Evolutionary conservation across 805 yeast species (phyloP), one percentile per base, ranked within the genome.

Genomic region (Lipomyces starkeyi): DNA sequence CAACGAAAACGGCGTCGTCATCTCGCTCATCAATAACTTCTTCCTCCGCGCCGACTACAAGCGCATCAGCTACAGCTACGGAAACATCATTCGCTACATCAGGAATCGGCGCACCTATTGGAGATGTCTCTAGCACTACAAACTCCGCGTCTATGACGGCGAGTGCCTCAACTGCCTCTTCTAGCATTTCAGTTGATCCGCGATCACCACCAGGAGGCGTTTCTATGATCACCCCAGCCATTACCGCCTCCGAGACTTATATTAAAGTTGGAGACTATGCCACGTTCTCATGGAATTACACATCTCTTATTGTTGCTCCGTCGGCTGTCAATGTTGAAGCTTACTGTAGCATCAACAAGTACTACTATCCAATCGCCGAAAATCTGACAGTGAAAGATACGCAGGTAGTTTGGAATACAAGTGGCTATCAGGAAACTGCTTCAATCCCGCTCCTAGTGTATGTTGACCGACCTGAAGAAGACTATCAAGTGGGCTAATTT

Each of bases 281-380:
- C 25, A 79, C 83, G 6, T 80, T 81, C 67, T 73, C 76, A 40
- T 80, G 83, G 83, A 74, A 76, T 40, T 80, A 77, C 69, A 80
- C 83, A 14, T 73, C 74, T 63, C 74, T 80, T 17, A 55, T 63
- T 2, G 74, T 78, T n/a, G 74, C 80, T 8, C 83, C 83, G 0
- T 66, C 74, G 8, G 78, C 78, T 0, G 66, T 81, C 57, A 79
- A 81, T 61, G 76, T 80, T 49, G 80, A 78, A 64, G 80, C 80
- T 4, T 71, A 73, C 58, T 81, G 83, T 74, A 73, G 80, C 27
- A 61, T 66, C 59, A 81, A 80, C 72, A 61, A 69, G 35, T 76
- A 79, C 65, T 76, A 79, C 6, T 79, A 78, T 65, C 80, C 83
- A 4, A 63, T 80, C 35, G 80, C 83, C 1, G 69, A 64, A 2